Conservation (phyloP, 805 yeast species). For the Pichia scutulata region DNA sequence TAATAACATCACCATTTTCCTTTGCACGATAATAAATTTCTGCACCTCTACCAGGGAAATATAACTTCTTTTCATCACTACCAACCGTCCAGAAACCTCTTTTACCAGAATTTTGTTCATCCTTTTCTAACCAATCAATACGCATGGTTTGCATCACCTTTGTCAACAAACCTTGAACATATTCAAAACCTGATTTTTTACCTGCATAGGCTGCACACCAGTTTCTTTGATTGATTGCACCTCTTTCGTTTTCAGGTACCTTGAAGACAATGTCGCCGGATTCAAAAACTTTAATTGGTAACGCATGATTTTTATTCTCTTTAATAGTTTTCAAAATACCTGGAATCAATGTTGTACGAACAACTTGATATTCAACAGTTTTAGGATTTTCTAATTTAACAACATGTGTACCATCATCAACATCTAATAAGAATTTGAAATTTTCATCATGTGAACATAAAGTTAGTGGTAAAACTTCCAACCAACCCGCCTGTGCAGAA, state of each 20-base stretch:
- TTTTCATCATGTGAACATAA: slow-evolving; percentile 96
- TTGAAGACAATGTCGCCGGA: slow-evolving; percentile 91
- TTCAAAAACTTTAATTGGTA: slow-evolving; percentile 94
- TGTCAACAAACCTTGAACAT: slow-evolving; percentile 88
- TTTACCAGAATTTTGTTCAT: slow-evolving; percentile 37
- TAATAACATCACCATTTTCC: slow-evolving; percentile 47
- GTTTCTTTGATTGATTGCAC: slow-evolving; percentile 85
- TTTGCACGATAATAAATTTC: slow-evolving; percentile 64
- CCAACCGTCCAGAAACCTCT: slow-evolving; percentile 88
- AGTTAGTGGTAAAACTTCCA: slow-evolving; percentile 92
- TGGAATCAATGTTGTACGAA: slow-evolving; percentile 88
- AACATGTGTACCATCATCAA: slow-evolving; percentile 73
- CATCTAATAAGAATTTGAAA: slow-evolving; percentile 71
- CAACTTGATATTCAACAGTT: slow-evolving; percentile 95
- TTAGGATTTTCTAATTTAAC: slow-evolving; percentile 94
- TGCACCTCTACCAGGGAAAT: slow-evolving; percentile 98
- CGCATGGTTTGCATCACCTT: slow-evolving; percentile 95
- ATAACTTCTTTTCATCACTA: slow-evolving; percentile 58
- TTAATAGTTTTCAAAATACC: slow-evolving; percentile 92
- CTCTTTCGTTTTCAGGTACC: slow-evolving; percentile 67
- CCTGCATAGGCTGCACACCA: slow-evolving; percentile 95
- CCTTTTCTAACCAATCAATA: slow-evolving; percentile 68
- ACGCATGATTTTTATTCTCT: slow-evolving; percentile 91
- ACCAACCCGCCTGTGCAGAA: slow-evolving; percentile 91
- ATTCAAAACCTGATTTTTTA: slow-evolving; percentile 90